A percentile compares a stretch with the other conserved stretches of the same genome.
Evolutionary conservation across 352 stramenopile species (phyloP).

Genomic region (Globisporangium canariense): DNA sequence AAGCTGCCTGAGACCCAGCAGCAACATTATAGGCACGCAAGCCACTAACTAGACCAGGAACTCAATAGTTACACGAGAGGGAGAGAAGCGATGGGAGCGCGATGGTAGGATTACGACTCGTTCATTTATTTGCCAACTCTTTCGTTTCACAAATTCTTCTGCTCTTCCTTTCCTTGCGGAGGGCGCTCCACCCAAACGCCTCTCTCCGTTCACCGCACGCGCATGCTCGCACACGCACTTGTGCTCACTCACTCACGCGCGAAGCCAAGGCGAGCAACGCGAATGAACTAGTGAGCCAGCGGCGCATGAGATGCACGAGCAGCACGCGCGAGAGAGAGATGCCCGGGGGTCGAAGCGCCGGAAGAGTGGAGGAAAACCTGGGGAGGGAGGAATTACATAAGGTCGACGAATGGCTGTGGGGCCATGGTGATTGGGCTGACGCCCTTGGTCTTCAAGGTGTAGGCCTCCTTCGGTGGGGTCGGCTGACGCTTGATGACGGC

Average conservation of each 20-base stretch:
- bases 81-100: constrained; percentile 4
- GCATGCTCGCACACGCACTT: neutral
- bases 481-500: constrained; percentile 95
- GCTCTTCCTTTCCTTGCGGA: constrained; percentile 9
- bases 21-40: neutral
- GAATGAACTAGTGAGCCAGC: neutral
- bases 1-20: neutral
- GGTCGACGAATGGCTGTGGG: constrained; percentile 97
- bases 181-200: neutral
- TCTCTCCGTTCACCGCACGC: neutral
- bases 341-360: neutral
- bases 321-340: neutral
- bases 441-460: constrained; percentile 92
- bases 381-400: constrained; percentile 88
- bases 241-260: neutral
- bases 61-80: constrained; percentile 1
- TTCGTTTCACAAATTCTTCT: constrained; percentile 24
- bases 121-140: constrained; percentile 53
- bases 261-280: neutral
- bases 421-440: constrained; percentile 95
- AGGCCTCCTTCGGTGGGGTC: constrained; percentile 93
- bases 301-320: neutral
- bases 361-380: constrained; percentile 17
- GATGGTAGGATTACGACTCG: constrained; percentile 28
- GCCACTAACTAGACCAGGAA: neutral